Evolutionary conservation across 1,139 yeast genomes (phyloP).

Genomic region (Kodamaea fungicola): DNA sequence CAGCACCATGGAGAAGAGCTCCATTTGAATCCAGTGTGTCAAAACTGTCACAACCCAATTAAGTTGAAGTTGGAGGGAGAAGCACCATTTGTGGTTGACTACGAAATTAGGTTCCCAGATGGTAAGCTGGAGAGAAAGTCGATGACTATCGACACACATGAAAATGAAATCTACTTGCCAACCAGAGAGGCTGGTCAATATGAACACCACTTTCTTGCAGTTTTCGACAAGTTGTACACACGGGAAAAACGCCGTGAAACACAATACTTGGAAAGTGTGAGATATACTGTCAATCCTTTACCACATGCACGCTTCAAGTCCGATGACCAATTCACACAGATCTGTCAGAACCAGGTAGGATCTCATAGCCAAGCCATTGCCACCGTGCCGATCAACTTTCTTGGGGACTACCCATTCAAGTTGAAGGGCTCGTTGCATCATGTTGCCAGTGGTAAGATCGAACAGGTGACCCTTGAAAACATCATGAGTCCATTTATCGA

Average conservation of each 20-base stretch:
- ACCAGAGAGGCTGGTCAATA: constrained; percentile 52
- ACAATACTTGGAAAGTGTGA: constrained; percentile 38
- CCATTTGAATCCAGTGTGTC: constrained; percentile 34
- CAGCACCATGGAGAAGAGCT: constrained; percentile 18
- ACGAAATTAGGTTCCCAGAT: constrained; percentile 59
- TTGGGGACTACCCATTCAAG: constrained; percentile 65
- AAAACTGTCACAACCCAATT: constrained; percentile 24
- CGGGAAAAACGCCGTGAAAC: constrained; percentile 30
- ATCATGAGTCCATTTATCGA: constrained; percentile 15
- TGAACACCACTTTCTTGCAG: constrained; percentile 55
- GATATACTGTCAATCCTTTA: constrained; percentile 57
- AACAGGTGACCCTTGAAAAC: constrained; percentile 12
- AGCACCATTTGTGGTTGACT: constrained; percentile 72
- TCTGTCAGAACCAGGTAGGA: constrained; percentile 55
- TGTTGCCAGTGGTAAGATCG: constrained; percentile 19
- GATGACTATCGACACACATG: constrained; percentile 27
- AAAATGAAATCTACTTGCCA: constrained; percentile 29
- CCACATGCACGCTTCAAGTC: constrained; percentile 57
- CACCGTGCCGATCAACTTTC: constrained; percentile 46
- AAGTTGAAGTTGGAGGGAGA: constrained; percentile 46
- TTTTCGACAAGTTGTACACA: constrained; percentile 67
- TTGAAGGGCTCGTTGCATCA: constrained; percentile 53
- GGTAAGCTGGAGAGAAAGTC: constrained; percentile 41
- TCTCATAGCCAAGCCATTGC: constrained; percentile 20
- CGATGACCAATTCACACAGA: constrained; percentile 43